Evolutionary conservation across 2,329 filamentous ascomycete species (phyloP).

Genomic region (Trichoderma arundinaceum): DNA sequence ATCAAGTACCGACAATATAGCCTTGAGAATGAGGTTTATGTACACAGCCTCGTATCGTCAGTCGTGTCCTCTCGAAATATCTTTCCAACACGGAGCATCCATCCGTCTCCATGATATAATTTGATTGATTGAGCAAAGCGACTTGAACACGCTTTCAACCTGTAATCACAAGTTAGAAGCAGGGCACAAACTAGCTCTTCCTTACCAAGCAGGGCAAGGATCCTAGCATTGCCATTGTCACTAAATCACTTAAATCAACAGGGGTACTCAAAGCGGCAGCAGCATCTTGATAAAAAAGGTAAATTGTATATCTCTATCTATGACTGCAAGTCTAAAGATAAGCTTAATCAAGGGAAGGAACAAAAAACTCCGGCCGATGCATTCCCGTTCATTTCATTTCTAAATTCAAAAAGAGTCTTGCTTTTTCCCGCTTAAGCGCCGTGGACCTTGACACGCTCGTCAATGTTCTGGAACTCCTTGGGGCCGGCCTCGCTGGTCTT

Average conservation of each 20-base stretch:
- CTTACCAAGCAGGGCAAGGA: too few species aligned
- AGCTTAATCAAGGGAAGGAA: background rate
- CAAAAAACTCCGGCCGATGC: slow-evolving; percentile 23
- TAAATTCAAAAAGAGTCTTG: background rate
- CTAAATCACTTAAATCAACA: background rate
- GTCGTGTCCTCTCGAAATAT: too few species aligned
- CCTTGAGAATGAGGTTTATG: too few species aligned
- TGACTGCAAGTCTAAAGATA: slow-evolving; percentile 18
- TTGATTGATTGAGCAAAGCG: too few species aligned
- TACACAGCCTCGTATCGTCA: too few species aligned
- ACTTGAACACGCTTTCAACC: too few species aligned
- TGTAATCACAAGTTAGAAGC: too few species aligned
- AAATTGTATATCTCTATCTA: slow-evolving; percentile 20
- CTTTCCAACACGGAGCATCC: too few species aligned
- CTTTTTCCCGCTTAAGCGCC: slow-evolving; percentile 50
- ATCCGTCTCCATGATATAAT: too few species aligned
- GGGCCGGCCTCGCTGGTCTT: slow-evolving; percentile 60
- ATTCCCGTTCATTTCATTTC: slow-evolving; percentile 8
- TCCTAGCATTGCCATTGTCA: background rate
- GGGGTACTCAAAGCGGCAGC: background rate
- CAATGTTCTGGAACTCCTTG: slow-evolving; percentile 69
- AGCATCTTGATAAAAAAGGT: background rate
- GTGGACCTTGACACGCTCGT: slow-evolving; percentile 70
- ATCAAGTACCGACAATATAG: too few species aligned
- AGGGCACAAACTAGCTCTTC: too few species aligned